Evolutionary conservation across 2,329 filamentous ascomycete genomes (phyloP), one percentile per base, ranked within the genome.

Genomic region (Alternaria infectoria): DNA sequence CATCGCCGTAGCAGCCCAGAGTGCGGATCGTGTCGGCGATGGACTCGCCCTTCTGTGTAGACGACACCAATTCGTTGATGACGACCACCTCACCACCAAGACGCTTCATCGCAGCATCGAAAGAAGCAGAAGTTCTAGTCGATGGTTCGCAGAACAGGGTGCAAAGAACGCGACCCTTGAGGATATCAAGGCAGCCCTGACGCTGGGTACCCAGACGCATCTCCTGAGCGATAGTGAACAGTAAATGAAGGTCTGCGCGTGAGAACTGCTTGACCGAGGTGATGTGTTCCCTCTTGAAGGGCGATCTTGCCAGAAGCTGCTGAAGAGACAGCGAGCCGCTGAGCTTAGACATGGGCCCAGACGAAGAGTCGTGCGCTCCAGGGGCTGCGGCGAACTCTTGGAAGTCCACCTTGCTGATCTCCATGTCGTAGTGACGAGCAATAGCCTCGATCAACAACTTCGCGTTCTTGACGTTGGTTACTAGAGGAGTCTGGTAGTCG

Each of bases 381-480:
- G 77, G 74, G 17, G 79, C 73, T 23, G 80, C 76, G 15, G 76
- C 74, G 82, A 96, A 97, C 50, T 93, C 95, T 84, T 97, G 93
- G 82, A 91, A 97, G 82, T 99, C 96, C 60, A 94, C 89, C 69
- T 89, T 90, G 77, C 89, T 88, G 61, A 99, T 89, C 40, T 92
- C 89, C 57, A 99, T 86, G 70, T 94, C 90, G 77, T 93, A 97
- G 79, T 96, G 91, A 62, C 95, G 90, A 60, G 93, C 90, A 69
- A 99, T 92, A 21, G 95, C 96, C 83, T 99, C 96, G 57, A 99
- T 91, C 55, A 99, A 83, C 63, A 99, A 93, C 86, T 98, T 99
- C 63, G 96, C 96, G 78, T 97, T 98, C 88, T 99, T 99, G 81
- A 99, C 96, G 75, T 99, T 99, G 59, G 96, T 99, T 17, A 99